phyloP scores from a whole-genome alignment of 257 asterid species.

The Penstemon davidsonii region DNA sequence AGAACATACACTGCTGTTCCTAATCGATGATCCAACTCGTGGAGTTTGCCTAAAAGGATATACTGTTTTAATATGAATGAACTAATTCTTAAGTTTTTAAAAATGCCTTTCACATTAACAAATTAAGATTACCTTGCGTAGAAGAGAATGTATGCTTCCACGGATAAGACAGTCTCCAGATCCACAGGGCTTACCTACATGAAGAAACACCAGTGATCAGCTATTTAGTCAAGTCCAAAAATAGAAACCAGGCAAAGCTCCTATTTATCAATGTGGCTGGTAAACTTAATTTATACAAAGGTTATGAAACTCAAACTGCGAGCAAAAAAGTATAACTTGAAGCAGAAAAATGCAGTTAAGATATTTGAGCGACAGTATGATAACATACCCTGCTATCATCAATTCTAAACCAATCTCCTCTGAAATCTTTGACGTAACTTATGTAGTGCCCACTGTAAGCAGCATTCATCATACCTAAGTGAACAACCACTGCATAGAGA shows the following conservation, averaged over 20 bases:
- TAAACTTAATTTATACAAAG: not conserved
- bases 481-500: slow-evolving; percentile 55
- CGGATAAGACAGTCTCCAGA: slow-evolving; percentile 40
- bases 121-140: slow-evolving; percentile 39
- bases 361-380: slow-evolving; percentile 2
- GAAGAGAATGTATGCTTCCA: slow-evolving; percentile 51
- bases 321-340: not conserved
- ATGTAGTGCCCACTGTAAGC: slow-evolving; percentile 56
- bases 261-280: not conserved
- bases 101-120: not conserved
- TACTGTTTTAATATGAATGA: not conserved
- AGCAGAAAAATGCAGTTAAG: not conserved
- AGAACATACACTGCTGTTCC: slow-evolving; percentile 23
- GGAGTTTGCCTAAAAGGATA: slow-evolving; percentile 35
- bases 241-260: slow-evolving; percentile 1
- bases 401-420: slow-evolving; percentile 44
- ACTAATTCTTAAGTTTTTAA: not conserved
- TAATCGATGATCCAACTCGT: slow-evolving; percentile 27
- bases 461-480: slow-evolving; percentile 44
- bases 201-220: slow-evolving; percentile 7
- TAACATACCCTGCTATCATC: slow-evolving; percentile 51
- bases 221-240: slow-evolving; percentile 1
- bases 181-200: slow-evolving; percentile 42
- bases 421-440: slow-evolving; percentile 47
- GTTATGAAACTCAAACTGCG: not conserved